These are phyloP conservation scores for Alternaria triticina DNA, from an alignment of 2,329 filamentous ascomycete species.

Conservation along the genomic window DNA sequence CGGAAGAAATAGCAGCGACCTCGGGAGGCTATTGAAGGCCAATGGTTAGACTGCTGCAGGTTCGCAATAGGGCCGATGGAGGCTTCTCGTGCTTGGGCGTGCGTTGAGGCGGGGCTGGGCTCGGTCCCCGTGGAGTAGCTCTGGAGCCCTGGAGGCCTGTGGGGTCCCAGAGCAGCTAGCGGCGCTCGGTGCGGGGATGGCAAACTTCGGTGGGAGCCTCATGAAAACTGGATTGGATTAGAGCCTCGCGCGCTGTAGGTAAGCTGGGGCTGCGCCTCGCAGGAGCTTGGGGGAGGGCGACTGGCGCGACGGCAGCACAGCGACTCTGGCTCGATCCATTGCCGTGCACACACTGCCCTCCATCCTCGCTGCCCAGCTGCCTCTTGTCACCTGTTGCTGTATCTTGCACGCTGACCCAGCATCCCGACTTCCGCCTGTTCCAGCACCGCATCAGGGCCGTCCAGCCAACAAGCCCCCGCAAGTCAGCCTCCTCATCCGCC, in stretches of 20 bases:
- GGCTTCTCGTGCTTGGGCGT: background rate
- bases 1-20: background rate
- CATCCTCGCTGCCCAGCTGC: background rate
- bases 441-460: conserved; percentile 10
- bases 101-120: conserved; percentile 3
- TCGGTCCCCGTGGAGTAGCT: conserved; percentile 12
- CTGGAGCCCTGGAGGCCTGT: background rate
- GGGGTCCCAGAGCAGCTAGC: conserved; percentile 13
- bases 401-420: background rate
- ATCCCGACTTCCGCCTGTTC: conserved; percentile 9
- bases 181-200: conserved; percentile 16
- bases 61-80: background rate
- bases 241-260: conserved; percentile 15
- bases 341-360: background rate
- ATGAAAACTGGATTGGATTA: conserved; percentile 16
- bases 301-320: background rate
- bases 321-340: background rate
- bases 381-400: background rate
- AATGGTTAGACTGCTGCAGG: background rate
- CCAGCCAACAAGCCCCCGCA: conserved; percentile 20
- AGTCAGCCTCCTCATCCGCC: conserved; percentile 24
- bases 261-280: conserved; percentile 16
- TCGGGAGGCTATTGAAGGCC: background rate
- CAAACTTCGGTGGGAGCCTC: conserved; percentile 19
- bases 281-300: background rate